phyloP scores from a whole-genome alignment of 345 rosid species.

The Eutrema heterophyllum region DNA sequence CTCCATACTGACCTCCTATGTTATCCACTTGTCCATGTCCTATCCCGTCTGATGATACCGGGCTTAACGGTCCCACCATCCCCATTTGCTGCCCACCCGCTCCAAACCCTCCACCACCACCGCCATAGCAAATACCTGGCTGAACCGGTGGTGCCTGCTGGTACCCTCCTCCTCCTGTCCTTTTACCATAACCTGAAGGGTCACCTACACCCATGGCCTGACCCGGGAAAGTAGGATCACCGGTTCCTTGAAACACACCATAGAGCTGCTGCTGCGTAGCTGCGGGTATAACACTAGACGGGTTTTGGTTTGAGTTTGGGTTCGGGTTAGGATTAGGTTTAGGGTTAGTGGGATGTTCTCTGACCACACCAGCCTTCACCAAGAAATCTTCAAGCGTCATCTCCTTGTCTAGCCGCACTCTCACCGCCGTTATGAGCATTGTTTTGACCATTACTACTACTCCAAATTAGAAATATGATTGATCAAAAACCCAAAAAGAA shows the following conservation, averaged over 20 bases:
- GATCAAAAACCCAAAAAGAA: too few relatives aligned
- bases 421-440: conserved; percentile 32
- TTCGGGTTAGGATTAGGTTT: conserved; percentile 6
- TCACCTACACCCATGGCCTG: conserved; percentile 30
- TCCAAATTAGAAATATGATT: too few relatives aligned
- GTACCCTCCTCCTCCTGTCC: conserved; percentile 33
- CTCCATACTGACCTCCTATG: conserved; percentile 48
- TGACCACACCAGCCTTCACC: conserved; percentile 76
- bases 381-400: conserved; percentile 92
- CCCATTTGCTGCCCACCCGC: conserved; percentile 38
- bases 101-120: conserved; percentile 46
- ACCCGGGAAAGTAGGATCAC: conserved; percentile 24
- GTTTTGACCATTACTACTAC: not conserved
- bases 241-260: conserved; percentile 38
- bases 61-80: conserved; percentile 49
- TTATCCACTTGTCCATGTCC: conserved; percentile 42
- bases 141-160: conserved; percentile 25
- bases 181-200: conserved; percentile 37
- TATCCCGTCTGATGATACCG: conserved; percentile 52
- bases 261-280: conserved; percentile 37
- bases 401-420: conserved; percentile 46
- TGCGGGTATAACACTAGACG: conserved; percentile 14
- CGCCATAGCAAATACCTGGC: conserved; percentile 38
- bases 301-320: not conserved
- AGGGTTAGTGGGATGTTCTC: conserved; percentile 39